phyloP scores from a whole-genome alignment of 2,329 filamentous ascomycete species.

The Dactylonectria macrodidyma region DNA sequence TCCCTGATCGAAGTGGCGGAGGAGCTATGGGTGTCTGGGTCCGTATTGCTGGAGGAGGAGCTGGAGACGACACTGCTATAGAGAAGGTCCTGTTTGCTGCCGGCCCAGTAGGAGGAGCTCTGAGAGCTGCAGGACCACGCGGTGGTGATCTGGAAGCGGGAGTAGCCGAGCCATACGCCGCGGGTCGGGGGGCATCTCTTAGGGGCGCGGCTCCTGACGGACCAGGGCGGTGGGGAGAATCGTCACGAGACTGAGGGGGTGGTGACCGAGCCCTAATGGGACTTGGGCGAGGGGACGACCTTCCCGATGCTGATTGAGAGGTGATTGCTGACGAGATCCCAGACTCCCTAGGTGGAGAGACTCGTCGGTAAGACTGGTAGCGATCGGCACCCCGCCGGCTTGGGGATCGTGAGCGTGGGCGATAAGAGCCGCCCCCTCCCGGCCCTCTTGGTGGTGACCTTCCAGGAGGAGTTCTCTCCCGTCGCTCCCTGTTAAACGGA shows the following conservation, averaged over 20 bases:
- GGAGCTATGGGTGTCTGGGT: conserved; percentile 53
- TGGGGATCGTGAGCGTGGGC: conserved; percentile 67
- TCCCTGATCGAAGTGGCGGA: conserved; percentile 55
- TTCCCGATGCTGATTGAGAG: conserved; percentile 66
- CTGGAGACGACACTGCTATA: conserved; percentile 54
- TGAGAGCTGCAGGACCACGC: conserved; percentile 68
- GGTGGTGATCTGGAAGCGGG: conserved; percentile 63
- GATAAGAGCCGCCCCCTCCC: conserved; percentile 60
- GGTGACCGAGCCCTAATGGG: conserved; percentile 65
- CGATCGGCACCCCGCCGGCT: conserved; percentile 63
- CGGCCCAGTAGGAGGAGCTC: conserved; percentile 64
- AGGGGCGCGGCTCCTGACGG: conserved; percentile 41
- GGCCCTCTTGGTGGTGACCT: conserved; percentile 49
- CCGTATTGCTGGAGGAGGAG: conserved; percentile 52
- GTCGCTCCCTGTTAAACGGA: conserved; percentile 64
- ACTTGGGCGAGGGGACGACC: conserved; percentile 67
- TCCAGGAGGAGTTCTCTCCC: conserved; percentile 51
- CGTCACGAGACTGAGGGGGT: conserved; percentile 59
- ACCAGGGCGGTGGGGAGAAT: conserved; percentile 51
- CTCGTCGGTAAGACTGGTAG: conserved; percentile 62
- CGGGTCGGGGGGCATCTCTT: conserved; percentile 49
- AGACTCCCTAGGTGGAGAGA: conserved; percentile 65
- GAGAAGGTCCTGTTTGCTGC: conserved; percentile 57
- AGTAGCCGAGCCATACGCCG: conserved; percentile 48
- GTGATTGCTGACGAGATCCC: conserved; percentile 65